Evolutionary conservation across 1,284 basidiomycete genomes (phyloP).

Genomic region (Microbotryum intermedium): DNA sequence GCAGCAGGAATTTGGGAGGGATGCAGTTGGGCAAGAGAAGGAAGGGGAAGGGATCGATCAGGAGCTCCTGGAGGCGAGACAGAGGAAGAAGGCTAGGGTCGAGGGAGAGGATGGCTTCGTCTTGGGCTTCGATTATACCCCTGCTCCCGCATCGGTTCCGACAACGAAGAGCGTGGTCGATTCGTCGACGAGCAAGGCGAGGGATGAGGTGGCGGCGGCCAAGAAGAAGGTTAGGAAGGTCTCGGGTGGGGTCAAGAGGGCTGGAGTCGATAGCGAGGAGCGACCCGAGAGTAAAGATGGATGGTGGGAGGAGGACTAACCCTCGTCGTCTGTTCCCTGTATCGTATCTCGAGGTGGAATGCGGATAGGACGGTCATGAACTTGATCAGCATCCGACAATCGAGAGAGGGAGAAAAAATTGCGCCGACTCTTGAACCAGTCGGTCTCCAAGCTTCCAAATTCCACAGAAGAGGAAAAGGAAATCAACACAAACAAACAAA

Average conservation of each 20-base stretch:
- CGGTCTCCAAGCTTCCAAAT: too few species aligned
- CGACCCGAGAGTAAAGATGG: conserved; percentile 17
- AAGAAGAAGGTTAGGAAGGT: conserved; percentile 10
- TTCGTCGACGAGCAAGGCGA: not conserved
- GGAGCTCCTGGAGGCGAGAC: not conserved
- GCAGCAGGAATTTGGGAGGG: not conserved
- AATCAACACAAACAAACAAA: too few species aligned
- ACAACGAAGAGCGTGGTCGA: not conserved
- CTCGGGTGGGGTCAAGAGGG: conserved; percentile 4
- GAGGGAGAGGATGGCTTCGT: conserved; percentile 19
- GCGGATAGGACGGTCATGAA: too few species aligned
- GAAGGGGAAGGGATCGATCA: not conserved
- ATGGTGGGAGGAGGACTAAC: conserved; percentile 30
- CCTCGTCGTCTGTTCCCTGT: too few species aligned
- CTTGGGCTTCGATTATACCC: conserved; percentile 23
- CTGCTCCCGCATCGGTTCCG: not conserved
- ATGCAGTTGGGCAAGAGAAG: not conserved
- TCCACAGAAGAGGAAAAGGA: too few species aligned
- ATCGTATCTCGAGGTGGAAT: too few species aligned
- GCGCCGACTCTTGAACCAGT: too few species aligned
- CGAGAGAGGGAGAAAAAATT: too few species aligned
- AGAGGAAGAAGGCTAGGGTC: conserved; percentile 1
- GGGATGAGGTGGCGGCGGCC: not conserved
- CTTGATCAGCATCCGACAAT: too few species aligned
- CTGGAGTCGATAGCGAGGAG: conserved; percentile 8